These are phyloP conservation scores for Starmerella sirachaensis DNA, from an alignment of 805 yeast species.

Conservation along the genomic window DNA sequence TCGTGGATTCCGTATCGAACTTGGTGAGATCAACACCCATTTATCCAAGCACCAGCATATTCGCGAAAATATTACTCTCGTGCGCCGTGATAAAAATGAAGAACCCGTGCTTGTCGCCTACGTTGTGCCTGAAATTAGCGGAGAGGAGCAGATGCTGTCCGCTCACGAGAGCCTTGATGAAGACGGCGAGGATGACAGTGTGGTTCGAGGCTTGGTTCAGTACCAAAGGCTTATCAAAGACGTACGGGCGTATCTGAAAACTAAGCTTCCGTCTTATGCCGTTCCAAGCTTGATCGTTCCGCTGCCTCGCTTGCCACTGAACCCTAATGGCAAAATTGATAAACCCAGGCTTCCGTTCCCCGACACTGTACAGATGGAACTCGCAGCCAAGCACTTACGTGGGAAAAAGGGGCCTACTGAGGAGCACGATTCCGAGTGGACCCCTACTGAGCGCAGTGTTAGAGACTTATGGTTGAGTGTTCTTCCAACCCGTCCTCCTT, in stretches of 20 bases:
- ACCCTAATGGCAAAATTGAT: constrained; percentile 97
- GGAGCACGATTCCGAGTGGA: constrained; percentile 34
- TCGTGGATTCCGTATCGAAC: constrained; percentile 95
- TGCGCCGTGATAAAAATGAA: constrained; percentile 79
- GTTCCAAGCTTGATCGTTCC: constrained; percentile 89
- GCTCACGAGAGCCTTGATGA: constrained; percentile 33
- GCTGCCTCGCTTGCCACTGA: constrained; percentile 71
- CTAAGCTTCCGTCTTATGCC: constrained; percentile 83
- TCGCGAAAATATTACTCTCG: constrained; percentile 85
- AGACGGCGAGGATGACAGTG: constrained; percentile 38
- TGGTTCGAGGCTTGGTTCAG: constrained; percentile 66
- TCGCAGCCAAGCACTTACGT: constrained; percentile 45
- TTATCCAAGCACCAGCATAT: constrained; percentile 86
- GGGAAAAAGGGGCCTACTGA: constrained; percentile 29
- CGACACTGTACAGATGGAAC: constrained; percentile 67
- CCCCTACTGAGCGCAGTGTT: constrained; percentile 52
- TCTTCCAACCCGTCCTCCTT: constrained; percentile 73
- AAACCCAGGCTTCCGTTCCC: constrained; percentile 96
- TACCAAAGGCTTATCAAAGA: constrained; percentile 69
- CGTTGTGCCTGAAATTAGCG: constrained; percentile 65
- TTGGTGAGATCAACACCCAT: constrained; percentile 97
- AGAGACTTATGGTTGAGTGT: constrained; percentile 77
- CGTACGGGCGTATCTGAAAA: constrained; percentile 69
- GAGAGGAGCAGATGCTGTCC: constrained; percentile 34
- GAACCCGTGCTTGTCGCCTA: constrained; percentile 87